These are phyloP conservation scores for Nannizziopsis barbatae DNA, from an alignment of 2,329 filamentous ascomycete species.

Conservation along the genomic window DNA sequence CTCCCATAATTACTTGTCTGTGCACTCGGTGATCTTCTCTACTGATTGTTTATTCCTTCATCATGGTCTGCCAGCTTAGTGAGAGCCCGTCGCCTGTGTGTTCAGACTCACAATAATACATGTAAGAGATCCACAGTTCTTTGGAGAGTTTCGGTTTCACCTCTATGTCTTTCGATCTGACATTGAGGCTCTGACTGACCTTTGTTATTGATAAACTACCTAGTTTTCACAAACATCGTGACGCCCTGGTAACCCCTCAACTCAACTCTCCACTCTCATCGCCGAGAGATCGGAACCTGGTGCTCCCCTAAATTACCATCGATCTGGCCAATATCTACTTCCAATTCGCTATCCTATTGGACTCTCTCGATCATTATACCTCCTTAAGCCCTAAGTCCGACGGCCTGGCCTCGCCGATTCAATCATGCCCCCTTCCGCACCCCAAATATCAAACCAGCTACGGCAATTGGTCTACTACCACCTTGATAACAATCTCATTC, in stretches of 20 bases:
- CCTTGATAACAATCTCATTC: slow-evolving; percentile 78
- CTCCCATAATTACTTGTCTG: background rate
- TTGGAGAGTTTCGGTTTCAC: background rate
- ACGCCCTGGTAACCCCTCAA: slow-evolving; percentile 4
- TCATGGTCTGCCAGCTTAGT: background rate
- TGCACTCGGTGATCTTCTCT: background rate
- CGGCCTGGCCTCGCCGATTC: background rate
- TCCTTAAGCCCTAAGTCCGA: background rate
- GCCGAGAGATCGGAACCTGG: background rate
- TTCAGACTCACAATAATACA: background rate
- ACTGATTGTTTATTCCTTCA: background rate
- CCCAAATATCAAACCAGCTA: slow-evolving; percentile 49
- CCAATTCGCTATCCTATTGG: background rate
- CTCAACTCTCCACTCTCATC: background rate
- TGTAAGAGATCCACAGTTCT: background rate
- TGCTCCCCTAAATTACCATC: slow-evolving; percentile 13
- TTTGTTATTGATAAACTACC: background rate
- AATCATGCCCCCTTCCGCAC: slow-evolving; percentile 45
- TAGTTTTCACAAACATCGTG: background rate
- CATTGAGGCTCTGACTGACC: background rate
- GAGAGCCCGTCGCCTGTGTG: background rate
- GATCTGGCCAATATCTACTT: background rate
- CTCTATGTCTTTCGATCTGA: background rate
- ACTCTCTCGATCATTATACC: background rate
- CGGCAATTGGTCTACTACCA: slow-evolving; percentile 58